These are phyloP conservation scores for Pterulicium gracile DNA, from an alignment of 1,284 basidiomycete genomes.

Conservation along the genomic window DNA sequence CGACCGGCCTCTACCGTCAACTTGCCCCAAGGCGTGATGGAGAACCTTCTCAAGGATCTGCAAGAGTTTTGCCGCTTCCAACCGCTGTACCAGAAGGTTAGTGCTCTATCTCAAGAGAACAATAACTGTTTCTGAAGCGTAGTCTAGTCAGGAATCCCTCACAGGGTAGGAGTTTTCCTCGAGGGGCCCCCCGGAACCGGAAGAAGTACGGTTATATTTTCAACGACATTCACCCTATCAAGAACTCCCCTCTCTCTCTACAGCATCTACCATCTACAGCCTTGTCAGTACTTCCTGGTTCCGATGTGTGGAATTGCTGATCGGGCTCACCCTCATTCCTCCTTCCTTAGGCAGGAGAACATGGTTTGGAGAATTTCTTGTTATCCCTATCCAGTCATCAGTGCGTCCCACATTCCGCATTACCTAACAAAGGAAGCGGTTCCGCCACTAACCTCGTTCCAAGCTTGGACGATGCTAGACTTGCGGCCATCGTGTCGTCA, in stretches of 20 bases:
- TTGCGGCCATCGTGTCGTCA: conserved; percentile 30
- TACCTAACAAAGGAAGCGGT: not conserved
- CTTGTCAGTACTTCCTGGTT: conserved; percentile 25
- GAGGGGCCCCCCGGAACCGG: conserved; percentile 44
- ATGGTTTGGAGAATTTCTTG: conserved; percentile 48
- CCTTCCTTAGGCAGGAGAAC: conserved; percentile 29
- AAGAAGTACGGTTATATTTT: conserved; percentile 24
- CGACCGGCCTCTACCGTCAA: conserved; percentile 1
- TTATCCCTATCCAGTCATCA: conserved; percentile 38
- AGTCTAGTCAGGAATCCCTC: not conserved
- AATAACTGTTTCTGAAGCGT: not conserved
- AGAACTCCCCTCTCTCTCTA: no score
- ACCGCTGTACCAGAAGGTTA: not conserved
- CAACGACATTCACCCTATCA: not conserved
- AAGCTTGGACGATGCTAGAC: conserved; percentile 37
- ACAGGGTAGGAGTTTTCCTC: conserved; percentile 36
- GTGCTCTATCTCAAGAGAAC: not conserved
- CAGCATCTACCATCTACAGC: conserved; percentile 42
- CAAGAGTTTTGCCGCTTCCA: not conserved
- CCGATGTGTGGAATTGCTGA: no score
- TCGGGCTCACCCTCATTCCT: no score
- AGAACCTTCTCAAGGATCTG: not conserved
- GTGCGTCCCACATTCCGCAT: conserved; percentile 20
- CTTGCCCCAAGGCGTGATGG: not conserved
- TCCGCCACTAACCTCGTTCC: not conserved